phyloP scores from a whole-genome alignment of 352 stramenopile species.

The Phytophthora hybrid region DNA sequence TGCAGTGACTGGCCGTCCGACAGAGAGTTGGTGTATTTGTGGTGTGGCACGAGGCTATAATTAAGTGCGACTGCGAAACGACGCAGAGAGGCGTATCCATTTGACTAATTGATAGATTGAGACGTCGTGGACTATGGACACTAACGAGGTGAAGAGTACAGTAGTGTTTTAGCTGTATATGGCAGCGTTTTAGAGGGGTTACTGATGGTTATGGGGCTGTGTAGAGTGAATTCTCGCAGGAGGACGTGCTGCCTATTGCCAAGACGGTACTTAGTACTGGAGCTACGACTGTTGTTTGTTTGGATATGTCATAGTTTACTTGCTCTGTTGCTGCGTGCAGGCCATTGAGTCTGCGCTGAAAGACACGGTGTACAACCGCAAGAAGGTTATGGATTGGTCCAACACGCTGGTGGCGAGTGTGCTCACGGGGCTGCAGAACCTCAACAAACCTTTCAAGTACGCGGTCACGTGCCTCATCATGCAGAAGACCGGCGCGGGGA shows the following conservation, averaged over 20 bases:
- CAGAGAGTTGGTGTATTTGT: background rate
- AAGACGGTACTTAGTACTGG: conserved; percentile 52
- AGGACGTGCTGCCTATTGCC: conserved; percentile 79
- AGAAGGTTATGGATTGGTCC: conserved; percentile 89
- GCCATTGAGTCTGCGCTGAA: conserved; percentile 82
- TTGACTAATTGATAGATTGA: background rate
- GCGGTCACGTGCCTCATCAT: conserved; percentile 88
- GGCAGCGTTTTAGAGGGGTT: background rate
- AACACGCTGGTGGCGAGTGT: conserved; percentile 85
- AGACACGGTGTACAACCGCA: conserved; percentile 87
- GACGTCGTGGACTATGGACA: conserved; percentile 46
- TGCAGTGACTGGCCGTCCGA: conserved; percentile 9
- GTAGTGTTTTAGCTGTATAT: background rate
- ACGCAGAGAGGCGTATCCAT: conserved; percentile 27
- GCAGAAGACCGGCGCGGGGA: conserved; percentile 83
- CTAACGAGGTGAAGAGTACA: conserved; percentile 43
- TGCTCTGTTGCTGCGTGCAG: conserved; percentile 24
- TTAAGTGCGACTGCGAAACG: conserved; percentile 32
- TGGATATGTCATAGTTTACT: background rate
- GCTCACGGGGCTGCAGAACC: conserved; percentile 81
- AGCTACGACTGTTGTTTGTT: background rate
- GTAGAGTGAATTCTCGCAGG: conserved; percentile 82
- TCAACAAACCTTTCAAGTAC: conserved; percentile 91
- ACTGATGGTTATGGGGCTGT: background rate
- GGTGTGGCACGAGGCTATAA: background rate